Conservation (phyloP, 164 flowering plant genomes). For the Saururus chinensis region DNA sequence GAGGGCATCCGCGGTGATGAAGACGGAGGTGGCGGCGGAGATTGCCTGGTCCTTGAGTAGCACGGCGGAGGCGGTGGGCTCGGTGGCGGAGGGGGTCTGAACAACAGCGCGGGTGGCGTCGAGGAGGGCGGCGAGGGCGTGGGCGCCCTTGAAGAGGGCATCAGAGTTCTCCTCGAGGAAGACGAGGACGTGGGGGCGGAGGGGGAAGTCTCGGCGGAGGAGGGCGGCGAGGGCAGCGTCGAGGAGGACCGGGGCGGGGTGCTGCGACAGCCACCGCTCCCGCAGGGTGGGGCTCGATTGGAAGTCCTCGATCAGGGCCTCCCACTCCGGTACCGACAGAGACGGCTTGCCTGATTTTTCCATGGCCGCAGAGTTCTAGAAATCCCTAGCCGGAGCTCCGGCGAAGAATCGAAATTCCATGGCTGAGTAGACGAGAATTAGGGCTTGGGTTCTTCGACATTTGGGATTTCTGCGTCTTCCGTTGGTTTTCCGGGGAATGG, state of each 20-base stretch:
- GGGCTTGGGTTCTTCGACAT: too few species aligned
- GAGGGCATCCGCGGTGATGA: constrained; percentile 21
- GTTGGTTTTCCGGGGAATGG: too few species aligned
- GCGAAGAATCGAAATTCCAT: background rate
- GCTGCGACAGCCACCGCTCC: constrained; percentile 28
- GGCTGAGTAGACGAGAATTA: too few species aligned
- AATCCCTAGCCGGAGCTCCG: background rate
- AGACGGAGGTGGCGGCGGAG: constrained; percentile 47
- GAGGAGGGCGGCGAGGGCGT: constrained; percentile 26
- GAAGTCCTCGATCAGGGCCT: constrained; percentile 65
- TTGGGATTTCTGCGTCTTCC: too few species aligned
- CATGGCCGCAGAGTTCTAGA: constrained; percentile 2
- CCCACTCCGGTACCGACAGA: constrained; percentile 67
- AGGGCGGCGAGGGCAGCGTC: constrained; percentile 52
- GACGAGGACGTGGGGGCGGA: constrained; percentile 40
- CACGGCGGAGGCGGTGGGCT: constrained; percentile 22
- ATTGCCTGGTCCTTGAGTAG: constrained; percentile 62
- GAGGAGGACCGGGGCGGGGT: constrained; percentile 26
- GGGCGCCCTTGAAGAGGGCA: constrained; percentile 8
- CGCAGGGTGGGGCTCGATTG: constrained; percentile 36
- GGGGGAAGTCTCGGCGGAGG: constrained; percentile 38
- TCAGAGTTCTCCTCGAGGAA: constrained; percentile 46
- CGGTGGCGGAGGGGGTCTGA: constrained; percentile 53
- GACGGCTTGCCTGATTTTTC: constrained; percentile 30
- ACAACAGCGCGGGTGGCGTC: constrained; percentile 45